Evolutionary conservation across 169 alveolate species (phyloP), one percentile per base, ranked within the genome.

Genomic region (Cryptosporidium meleagridis): DNA sequence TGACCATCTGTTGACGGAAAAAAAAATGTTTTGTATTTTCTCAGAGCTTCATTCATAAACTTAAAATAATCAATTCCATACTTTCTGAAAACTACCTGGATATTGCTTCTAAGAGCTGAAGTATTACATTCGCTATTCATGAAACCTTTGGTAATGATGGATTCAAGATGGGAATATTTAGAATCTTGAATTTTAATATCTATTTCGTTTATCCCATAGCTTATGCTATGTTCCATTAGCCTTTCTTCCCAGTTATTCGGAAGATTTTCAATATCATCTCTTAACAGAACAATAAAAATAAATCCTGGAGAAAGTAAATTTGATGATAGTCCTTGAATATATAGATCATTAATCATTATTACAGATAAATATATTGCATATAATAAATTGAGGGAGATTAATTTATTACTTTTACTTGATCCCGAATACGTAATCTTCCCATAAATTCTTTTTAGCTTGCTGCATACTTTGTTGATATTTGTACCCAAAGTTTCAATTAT

Each of bases 291-390:
- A 0, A 65, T 31, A 37, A 65, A 65, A 65, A 65, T 65, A 31
- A 65, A 31, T 3, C 72, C 72, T 6, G 72, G 72, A n/a, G 72
- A 65, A 33, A 65, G 72, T 14, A 65, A 14, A 65, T 65, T 65
- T 33, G 72, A 65, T 7, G 72, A 65, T 31, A 65, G 14, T 1
- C 72, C 72, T 6, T 65, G 53, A 14, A 5, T 10, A 44, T 65
- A 10, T 35, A 65, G 3, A 65, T 65, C 72, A 65, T 35, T 65
- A 65, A 65, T 31, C 12, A 65, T 65, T 8, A 65, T n/a, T 16
- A 12, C 33, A 37, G 72, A 65, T 35, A 65, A 65, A 37, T 65
- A 65, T 21, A 65, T 65, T 4, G 72, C 33, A 33, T 65, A 65
- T 33, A 65, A 33, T n/a, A 65, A 29, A 65, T 65, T 65, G 29